Evolutionary conservation across 371 early-diverging fungal species (phyloP), one percentile per base, ranked within the genome.

Genomic region (Lichtheimia ramosa): DNA sequence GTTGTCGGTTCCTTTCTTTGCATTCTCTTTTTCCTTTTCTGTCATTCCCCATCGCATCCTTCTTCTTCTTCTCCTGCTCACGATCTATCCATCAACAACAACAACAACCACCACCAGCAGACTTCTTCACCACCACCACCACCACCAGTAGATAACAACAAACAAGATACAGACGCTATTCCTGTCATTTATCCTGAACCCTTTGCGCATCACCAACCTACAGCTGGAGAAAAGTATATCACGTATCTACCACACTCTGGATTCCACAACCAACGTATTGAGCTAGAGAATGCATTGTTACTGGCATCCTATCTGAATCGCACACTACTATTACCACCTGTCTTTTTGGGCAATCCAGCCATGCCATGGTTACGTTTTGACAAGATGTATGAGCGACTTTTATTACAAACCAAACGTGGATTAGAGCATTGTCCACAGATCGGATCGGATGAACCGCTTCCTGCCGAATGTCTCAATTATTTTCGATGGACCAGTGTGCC

Each of bases 241-340:
- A 69, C 83, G 2, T 87, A 83, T 66, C 59, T 87, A 20, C 87
- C 87, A 14, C 87, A 87, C 63, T 84, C 83, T 28, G 87, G 87
- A 4, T 83, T 85, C 61, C 83, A 84, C 56, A 85, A 84, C 54
- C 87, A 87, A 61, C 74, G 83, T 14, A 79, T 83, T 18, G 74
- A 81, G 50, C 68, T 87, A 6, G 83, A 85, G 50, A 87, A 87
- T 56, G 85, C 83, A 0, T 58, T 87, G 4, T 56, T 87, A 25
- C 62, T 87, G 6, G 79, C 87, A 10, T 63, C 69, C 16, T 83
- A 83, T 55, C 63, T 83, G 54, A 82, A 85, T 55, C 79, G 85
- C 5, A 87, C 84, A 0, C 54, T 87, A 20, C 57, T 87, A 1
- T 63, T 85, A 4, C 84, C 87, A 0, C 74, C 80, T 8, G 84